Base-by-base conservation (phyloP, 768 basidiomycete species). In the Cystobasidium tubakii region DNA sequence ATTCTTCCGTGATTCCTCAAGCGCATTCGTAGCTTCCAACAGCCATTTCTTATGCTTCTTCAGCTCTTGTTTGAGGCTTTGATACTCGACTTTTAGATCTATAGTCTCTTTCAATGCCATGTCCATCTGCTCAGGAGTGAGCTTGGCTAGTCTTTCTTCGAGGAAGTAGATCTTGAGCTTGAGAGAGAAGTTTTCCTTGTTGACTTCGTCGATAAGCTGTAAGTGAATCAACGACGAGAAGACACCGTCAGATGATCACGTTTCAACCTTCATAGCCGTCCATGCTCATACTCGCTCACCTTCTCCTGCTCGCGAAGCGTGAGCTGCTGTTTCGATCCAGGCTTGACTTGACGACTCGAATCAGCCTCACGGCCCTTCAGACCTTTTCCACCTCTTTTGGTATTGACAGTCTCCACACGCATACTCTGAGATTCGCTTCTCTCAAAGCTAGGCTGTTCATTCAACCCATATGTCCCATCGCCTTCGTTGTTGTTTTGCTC, bases 251-350 rank as follows among this genome's bases (percentile, higher is more conserved):
- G n/a, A n/a, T n/a, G n/a, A n/a, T n/a, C n/a, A n/a, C n/a, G n/a
- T n/a, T n/a, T n/a, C n/a, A n/a, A n/a, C n/a, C n/a, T n/a, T n/a
- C n/a, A n/a, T n/a, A n/a, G n/a, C n/a, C n/a, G n/a, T n/a, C n/a
- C n/a, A 73, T 10, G 33, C 21, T 25, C 1, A 1, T 3, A 0
- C 0, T 25, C 25, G 76, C 84, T 65, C 77, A 91, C 95, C 86
- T 97, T 95, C 82, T 98, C 94, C 81, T 99, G 95, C 80, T 98
- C 95, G 9, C 93, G 86, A 17, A 99, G 84, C 0, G 94, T 95
- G 77, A 96, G 85, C 19, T 84, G 73, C 73, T 78, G 77, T 39
- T 67, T 70, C 15, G 55, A 53, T 29, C 75, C 73, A 21, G 66
- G 19, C 39, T 29, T 27, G 29, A 43, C 44, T 23, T 53, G 66